Base-by-base conservation (phyloP, 352 stramenopile species). In the Phytophthora sp. region DNA sequence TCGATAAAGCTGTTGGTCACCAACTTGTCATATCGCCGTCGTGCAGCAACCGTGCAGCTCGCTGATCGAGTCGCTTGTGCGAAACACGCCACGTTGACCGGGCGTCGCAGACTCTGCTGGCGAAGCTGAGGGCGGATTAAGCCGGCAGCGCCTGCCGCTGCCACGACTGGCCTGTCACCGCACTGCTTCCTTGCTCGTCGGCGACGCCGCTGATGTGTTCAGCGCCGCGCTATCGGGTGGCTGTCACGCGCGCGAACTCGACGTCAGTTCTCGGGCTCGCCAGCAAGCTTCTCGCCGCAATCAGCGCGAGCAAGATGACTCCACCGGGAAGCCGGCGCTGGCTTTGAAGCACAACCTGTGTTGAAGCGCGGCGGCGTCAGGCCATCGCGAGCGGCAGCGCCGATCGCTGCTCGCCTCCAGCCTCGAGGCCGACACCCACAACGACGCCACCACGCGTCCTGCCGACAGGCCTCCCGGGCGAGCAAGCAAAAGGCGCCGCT, bases 261-360 rank as follows among this genome's bases (percentile, higher is more conserved):
- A n/a, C n/a, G n/a, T n/a, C n/a, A n/a, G n/a, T n/a, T n/a, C n/a
- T n/a, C n/a, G n/a, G n/a, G n/a, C n/a, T n/a, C n/a, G n/a, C n/a
- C n/a, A 49, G 42, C 30, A 20, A 15, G 44, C 10, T 49, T 53
- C 46, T 41, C 37, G 56, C 30, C 46, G 23, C 39, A 51, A 65
- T 65, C 46, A 59, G 20, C 13, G 31, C 13, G n/a, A 13, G 2
- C 11, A 23, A 4, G 56, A 59, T 59, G 46, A 65, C 56, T 65
- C 56, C 56, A 53, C 37, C 28, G 56, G 56, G 48, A 65, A 59
- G 30, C 15, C 12, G 26, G 30, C 39, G 55, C 23, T 28, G 27
- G 46, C 28, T 64, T 64, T 56, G 55, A 64, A 57, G 34, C 55
- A 44, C 44, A 13, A 3, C 32, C 34, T 34, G 27, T 28, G 27